Evolutionary conservation across 805 yeast species (phyloP), one percentile per base, ranked within the genome.

Genomic region (Dipodascus albidus): DNA sequence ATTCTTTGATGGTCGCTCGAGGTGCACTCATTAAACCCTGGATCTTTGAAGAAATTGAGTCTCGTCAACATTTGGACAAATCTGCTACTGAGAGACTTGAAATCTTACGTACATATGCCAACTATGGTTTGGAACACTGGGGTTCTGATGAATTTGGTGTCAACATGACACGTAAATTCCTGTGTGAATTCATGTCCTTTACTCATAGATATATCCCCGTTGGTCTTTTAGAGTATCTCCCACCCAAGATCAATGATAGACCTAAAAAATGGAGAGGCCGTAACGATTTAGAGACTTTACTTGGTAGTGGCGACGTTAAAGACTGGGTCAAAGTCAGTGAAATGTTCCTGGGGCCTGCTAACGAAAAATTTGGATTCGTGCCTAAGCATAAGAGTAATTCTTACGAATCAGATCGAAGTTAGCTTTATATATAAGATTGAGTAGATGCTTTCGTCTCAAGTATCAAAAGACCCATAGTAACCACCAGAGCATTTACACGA

Each of bases 21-120:
- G 99, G 98, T 53, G 98, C 98, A 1, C 77, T 93, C 59, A 90
- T 93, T 66, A 93, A 93, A 70, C 99, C 99, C 35, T 93, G 99
- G 99, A 87, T 93, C 51, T 93, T 91, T 61, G 97, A 93, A 71
- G 99, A 93, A 70, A 79, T 93, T 54, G 95, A 91, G 55, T 75
- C 91, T 3, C 81, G 82, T 62, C 98, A 93, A 68, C 82, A 88
- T 67, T 70, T 93, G 57, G 99, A 93, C 68, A 93, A 91, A 71
- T 74, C 87, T 1, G 83, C 96, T n/a, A 74, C 83, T 20, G 97
- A 93, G 70, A 79, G 99, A 67, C 77, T 93, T 54, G 95, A 83
- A 38, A 79, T 84, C 47, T 68, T 91, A 62, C 73, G 74, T 58
- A 77, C 75, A 51, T 93, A 82, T 65, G 81, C 95, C 2, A 71